These are phyloP conservation scores for Naganishia onofrii DNA, from an alignment of 768 basidiomycete genomes.

Conservation along the genomic window DNA sequence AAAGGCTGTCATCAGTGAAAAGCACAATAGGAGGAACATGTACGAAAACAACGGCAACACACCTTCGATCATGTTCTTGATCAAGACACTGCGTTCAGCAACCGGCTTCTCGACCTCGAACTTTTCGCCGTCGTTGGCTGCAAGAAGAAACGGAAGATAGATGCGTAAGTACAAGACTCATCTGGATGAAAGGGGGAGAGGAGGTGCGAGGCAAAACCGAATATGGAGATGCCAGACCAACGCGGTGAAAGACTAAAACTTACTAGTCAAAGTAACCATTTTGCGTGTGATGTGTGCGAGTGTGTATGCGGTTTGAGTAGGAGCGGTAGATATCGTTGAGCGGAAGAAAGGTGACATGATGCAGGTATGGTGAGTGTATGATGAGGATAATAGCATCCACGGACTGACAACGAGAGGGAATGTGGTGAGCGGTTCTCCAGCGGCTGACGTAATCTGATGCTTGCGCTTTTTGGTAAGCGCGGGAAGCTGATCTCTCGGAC, in stretches of 20 bases:
- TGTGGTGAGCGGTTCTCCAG: neutral
- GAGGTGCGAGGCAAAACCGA: neutral
- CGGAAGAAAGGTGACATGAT: too few relatives aligned
- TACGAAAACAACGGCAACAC: conserved; percentile 37
- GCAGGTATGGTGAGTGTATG: neutral
- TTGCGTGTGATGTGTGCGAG: conserved; percentile 4
- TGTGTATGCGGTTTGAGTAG: neutral
- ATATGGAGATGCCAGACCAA: neutral
- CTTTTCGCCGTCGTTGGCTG: conserved; percentile 81
- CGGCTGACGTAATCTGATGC: neutral
- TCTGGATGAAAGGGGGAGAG: neutral
- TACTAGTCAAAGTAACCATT: conserved; percentile 29
- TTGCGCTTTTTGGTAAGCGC: neutral
- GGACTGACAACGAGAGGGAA: neutral
- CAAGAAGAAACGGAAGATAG: neutral
- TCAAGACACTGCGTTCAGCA: conserved; percentile 89
- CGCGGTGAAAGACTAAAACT: neutral
- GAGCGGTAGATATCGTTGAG: too few relatives aligned
- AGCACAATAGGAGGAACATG: neutral
- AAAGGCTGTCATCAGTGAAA: neutral
- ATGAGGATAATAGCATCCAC: neutral
- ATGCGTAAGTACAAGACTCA: neutral
- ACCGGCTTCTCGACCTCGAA: conserved; percentile 92
- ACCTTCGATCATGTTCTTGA: conserved; percentile 99
- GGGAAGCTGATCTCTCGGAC: neutral